phyloP scores from a whole-genome alignment of 2,329 filamentous ascomycete genomes.

The Rugonectria rugulosa region DNA sequence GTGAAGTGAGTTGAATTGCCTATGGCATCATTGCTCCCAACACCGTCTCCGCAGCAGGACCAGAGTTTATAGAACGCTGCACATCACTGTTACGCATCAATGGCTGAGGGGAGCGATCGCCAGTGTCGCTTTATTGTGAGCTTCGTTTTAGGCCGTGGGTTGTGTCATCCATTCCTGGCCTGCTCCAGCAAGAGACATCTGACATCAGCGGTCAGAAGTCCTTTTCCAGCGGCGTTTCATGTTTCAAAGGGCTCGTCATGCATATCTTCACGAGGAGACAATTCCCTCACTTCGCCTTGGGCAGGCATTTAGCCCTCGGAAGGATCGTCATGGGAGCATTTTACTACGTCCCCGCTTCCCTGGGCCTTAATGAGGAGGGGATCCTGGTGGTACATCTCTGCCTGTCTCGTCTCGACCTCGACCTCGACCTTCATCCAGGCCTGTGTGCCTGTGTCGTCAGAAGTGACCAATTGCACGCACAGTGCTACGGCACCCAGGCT shows the following conservation, averaged over 20 bases:
- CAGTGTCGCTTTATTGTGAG: neutral
- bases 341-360: neutral
- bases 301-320: neutral
- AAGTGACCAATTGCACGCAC: slow-evolving; percentile 9
- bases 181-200: neutral
- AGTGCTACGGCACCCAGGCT: slow-evolving; percentile 1
- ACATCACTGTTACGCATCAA: neutral
- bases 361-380: neutral
- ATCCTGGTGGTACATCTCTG: neutral
- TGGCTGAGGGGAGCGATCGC: neutral
- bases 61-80: no score
- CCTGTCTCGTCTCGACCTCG: neutral
- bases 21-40: neutral
- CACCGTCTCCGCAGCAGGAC: neutral
- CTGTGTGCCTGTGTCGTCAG: slow-evolving; percentile 9
- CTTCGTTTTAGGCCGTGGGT: neutral
- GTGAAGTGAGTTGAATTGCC: slow-evolving; percentile 14
- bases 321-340: slow-evolving; percentile 8
- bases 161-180: neutral
- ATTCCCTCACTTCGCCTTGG: slow-evolving; percentile 18
- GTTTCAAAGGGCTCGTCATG: slow-evolving; percentile 4
- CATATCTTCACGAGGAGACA: neutral
- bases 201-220: neutral
- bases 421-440: neutral
- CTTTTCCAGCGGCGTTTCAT: neutral